Evolutionary conservation across 768 basidiomycete genomes (phyloP).

Genomic region (Mycena latifolia): DNA sequence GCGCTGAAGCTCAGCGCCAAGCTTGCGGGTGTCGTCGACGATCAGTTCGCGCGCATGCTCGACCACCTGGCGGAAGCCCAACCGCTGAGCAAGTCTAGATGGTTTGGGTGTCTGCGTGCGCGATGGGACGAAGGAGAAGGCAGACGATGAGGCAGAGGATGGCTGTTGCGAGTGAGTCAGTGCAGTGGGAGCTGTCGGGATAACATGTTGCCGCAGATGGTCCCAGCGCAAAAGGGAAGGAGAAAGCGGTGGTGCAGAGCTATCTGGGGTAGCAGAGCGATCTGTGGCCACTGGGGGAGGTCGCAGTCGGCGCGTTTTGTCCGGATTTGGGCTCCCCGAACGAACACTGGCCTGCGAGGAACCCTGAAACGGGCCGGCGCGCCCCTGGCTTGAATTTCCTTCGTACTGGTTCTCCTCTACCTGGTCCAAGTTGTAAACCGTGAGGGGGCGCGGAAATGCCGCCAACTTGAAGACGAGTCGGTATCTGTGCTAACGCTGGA

Average conservation of each 20-base stretch:
- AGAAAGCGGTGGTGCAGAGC: conserved; percentile 49
- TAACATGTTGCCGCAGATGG: conserved; percentile 64
- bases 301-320: conserved; percentile 23
- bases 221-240: conserved; percentile 65
- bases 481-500: conserved; percentile 23
- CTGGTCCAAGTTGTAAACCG: conserved; percentile 20
- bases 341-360: conserved; percentile 5
- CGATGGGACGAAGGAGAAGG: conserved; percentile 36
- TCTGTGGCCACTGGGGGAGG: conserved; percentile 27
- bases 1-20: conserved; percentile 68
- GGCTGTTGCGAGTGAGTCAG: conserved; percentile 41
- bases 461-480: conserved; percentile 11
- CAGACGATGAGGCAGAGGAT: conserved; percentile 43
- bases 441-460: conserved; percentile 26
- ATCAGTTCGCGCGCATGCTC: conserved; percentile 69
- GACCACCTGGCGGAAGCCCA: conserved; percentile 75
- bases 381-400: background rate
- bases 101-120: conserved; percentile 58
- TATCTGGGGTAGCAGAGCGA: conserved; percentile 62
- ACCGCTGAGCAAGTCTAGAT: conserved; percentile 59
- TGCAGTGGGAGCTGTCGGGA: conserved; percentile 42
- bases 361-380: conserved; percentile 14
- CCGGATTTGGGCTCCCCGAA: conserved; percentile 24
- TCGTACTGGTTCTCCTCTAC: conserved; percentile 25
- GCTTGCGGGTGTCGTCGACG: conserved; percentile 60